Evolutionary conservation across 129 eudicot species (phyloP).

Genomic region (Sambucus nigra): DNA sequence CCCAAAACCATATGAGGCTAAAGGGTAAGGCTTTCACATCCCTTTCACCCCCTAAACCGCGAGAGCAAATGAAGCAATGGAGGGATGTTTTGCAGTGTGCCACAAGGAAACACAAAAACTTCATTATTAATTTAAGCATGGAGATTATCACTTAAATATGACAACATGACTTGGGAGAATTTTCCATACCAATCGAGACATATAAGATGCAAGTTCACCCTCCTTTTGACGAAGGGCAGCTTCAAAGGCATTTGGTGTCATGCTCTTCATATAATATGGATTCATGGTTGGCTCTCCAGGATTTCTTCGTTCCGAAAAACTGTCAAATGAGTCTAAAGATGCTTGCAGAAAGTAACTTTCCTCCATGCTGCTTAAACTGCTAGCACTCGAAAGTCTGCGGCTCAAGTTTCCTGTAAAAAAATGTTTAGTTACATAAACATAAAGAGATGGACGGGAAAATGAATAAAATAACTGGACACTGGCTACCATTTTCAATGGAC

Average conservation of each 20-base stretch:
- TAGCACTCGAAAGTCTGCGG: constrained; percentile 76
- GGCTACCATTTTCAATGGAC: constrained; percentile 52
- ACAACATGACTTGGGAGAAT: too few relatives aligned
- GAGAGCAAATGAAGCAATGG: background rate
- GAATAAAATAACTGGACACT: background rate
- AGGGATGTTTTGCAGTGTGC: background rate
- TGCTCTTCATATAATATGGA: constrained; percentile 59
- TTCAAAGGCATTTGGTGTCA: constrained; percentile 62
- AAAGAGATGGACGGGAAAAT: constrained; percentile 1
- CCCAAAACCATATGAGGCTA: too few relatives aligned
- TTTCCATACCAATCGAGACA: constrained; percentile 70
- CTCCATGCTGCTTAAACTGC: constrained; percentile 74
- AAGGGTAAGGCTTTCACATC: background rate
- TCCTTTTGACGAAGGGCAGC: constrained; percentile 90
- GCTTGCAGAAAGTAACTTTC: constrained; percentile 81
- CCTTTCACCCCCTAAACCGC: too few relatives aligned
- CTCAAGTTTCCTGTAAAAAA: constrained; percentile 45
- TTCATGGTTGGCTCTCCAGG: constrained; percentile 41
- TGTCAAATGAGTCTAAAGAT: constrained; percentile 57
- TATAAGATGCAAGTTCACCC: constrained; percentile 88
- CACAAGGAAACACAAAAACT: background rate
- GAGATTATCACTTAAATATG: constrained; percentile 5
- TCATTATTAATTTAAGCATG: background rate
- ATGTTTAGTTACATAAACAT: constrained; percentile 3
- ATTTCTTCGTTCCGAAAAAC: constrained; percentile 49